Base-by-base conservation (phyloP, 805 yeast genomes). In the Sugiyamaella marilandica region DNA sequence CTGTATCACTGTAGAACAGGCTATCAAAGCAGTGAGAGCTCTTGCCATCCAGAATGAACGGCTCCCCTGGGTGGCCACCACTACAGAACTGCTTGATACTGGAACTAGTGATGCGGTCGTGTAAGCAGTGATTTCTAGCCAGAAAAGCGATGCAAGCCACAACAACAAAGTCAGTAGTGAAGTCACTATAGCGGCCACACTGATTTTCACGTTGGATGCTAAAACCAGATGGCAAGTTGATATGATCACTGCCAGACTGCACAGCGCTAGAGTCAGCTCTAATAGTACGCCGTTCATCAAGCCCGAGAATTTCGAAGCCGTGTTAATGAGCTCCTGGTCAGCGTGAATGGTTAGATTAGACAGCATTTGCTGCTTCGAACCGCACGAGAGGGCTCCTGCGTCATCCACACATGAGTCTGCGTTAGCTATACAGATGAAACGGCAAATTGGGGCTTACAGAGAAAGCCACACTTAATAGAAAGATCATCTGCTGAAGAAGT, bases 61-160 rank as follows among this genome's bases (percentile, higher is more conserved):
- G 1, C 41, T 16, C 9, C 65, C 65, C 1, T 45, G 34, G 2
- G 47, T 21, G 7, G 56, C 59, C 1, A 35, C 16, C 11, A 62
- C 35, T 2, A 55, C 55, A 1, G 53, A 37, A n/a, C 51, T 41
- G 33, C 59, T 54, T 2, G 65, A 50, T n/a, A 44, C 48, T 13
- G 48, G 33, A 10, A 57, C 58, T 50, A 58, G 46, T 3, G 35
- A 29, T 18, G 53, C 18, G 16, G 54, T 53, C 2, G 61, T 56
- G 10, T 52, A 47, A 4, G 55, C 37, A 9, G 63, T 59, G 2
- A 59, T 62, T 18, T 62, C 56, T 10, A 55, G 50, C 65, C 64
- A 60, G 21, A 62, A 14, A 5, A 34, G 16, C 37, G 16, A n/a
- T 10, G 37, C 37, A 5, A 34, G n/a, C 37, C 37, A 34, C 37